Percentiles rank a stretch among this genome's conserved stretches.
phyloP scores from a whole-genome alignment of 164 flowering plant species.

The Piper betle region DNA sequence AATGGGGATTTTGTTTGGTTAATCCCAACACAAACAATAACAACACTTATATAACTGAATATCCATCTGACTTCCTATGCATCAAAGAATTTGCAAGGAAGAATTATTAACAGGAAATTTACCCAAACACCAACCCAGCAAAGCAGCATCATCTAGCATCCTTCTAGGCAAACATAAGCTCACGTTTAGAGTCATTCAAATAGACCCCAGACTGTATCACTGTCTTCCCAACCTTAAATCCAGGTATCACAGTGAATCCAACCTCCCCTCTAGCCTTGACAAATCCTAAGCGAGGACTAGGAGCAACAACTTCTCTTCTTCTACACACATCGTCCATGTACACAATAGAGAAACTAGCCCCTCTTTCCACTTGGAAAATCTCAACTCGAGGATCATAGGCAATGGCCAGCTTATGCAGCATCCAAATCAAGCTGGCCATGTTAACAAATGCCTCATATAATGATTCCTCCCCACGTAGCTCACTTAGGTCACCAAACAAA shows the following conservation, averaged over 20 bases:
- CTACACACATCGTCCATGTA: conserved; percentile 70
- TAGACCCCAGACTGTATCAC: conserved; percentile 81
- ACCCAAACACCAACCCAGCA: neutral
- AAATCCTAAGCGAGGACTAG: neutral
- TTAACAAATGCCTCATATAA: conserved; percentile 67
- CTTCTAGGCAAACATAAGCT: neutral
- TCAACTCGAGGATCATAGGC: conserved; percentile 65
- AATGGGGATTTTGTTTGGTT: too few relatives aligned
- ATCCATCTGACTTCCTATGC: too few relatives aligned
- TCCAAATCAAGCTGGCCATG: conserved; percentile 86
- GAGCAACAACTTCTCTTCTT: conserved; percentile 7
- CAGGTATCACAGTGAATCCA: conserved; percentile 84
- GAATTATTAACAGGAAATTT: neutral
- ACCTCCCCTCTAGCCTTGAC: conserved; percentile 40
- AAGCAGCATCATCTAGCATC: conserved; percentile 12
- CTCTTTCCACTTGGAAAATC: conserved; percentile 76
- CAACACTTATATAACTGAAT: too few relatives aligned
- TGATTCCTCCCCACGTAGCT: conserved; percentile 31
- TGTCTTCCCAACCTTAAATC: conserved; percentile 71
- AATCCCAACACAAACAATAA: too few relatives aligned
- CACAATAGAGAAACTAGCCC: conserved; percentile 65
- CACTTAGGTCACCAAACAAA: conserved; percentile 46
- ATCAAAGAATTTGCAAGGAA: neutral
- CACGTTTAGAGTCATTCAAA: conserved; percentile 20
- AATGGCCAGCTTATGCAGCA: conserved; percentile 70